Base-by-base conservation (phyloP, 495 filamentous ascomycete genomes). In the Aspergillus campestris region DNA sequence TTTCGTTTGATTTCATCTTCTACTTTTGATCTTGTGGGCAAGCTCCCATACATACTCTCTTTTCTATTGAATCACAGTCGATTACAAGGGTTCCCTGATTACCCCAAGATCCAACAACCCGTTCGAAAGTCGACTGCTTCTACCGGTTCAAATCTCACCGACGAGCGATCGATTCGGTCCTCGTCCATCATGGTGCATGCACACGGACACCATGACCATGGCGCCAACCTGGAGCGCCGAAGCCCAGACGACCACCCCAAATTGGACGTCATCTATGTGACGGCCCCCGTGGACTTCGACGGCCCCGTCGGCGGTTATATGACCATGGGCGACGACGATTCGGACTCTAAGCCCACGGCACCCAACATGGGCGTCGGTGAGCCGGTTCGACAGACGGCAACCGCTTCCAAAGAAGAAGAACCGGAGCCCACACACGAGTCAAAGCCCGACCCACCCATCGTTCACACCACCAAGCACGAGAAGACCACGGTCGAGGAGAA, bases 271-370 rank as follows among this genome's bases (percentile, higher is more conserved):
- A 73, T 82, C 9, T 79, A 79, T 56, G 58, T 74, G 41, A 83
- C 81, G 8, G 65, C 75, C 35, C 44, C 66, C 6, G 54, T 69
- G 29, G 81, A 77, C 14, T 83, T 81, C 40, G 60, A 66, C 30
- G 80, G 79, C 10, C 65, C 71, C 1, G 60, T 80, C 36, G 79
- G 59, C 36, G 79, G 79, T 34, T 81, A 74, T 47, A 61, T 69
- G 36, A 82, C 80, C 46, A 56, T 24, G 18, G 18, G 18, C 18
- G 29, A 44, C 38, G 39, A 50, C 9, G 40, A 62, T 12, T 41
- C 56, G 3, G 8, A 55, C n/a, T 9, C 51, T 7, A 56, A 59
- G 6, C 43, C 44, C 0, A 45, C 32, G 7, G 40, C 37, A 35
- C 37, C 46, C 33, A 55, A 42, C 31, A 51, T 51, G 28, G 55